A percentile compares a stretch with the other conserved stretches of the same genome.
These are phyloP conservation scores for Ustilago bromivora DNA, from an alignment of 1,284 basidiomycete genomes.

Conservation along the genomic window DNA sequence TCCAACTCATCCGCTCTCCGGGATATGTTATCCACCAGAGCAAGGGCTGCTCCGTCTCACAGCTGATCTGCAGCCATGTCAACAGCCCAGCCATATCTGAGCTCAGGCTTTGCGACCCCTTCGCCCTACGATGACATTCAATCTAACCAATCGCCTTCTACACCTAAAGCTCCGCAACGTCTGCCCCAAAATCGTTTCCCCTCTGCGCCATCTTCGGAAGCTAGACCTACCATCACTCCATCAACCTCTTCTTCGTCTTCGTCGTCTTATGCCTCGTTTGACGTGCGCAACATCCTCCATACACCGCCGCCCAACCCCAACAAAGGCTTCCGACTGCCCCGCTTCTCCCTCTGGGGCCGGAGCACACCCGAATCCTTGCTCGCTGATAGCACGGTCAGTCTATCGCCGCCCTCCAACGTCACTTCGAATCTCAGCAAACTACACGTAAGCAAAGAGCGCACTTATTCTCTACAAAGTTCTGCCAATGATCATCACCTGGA, in stretches of 20 bases:
- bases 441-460: conserved; percentile 5
- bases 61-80: conserved; percentile 17
- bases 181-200: conserved; percentile 18
- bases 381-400: conserved; percentile 4
- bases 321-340: conserved; percentile 29
- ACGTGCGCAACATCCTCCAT: conserved; percentile 7
- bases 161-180: background rate
- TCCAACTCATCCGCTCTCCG: background rate
- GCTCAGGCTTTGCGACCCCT: background rate
- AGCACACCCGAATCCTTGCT: conserved; percentile 20
- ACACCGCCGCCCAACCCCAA: conserved; percentile 15
- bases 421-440: conserved; percentile 14
- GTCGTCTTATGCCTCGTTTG: conserved; percentile 15
- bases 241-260: conserved; percentile 29
- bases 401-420: conserved; percentile 10
- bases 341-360: conserved; percentile 37
- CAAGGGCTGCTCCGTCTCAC: background rate
- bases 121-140: conserved; percentile 8
- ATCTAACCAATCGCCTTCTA: conserved; percentile 18
- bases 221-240: conserved; percentile 15
- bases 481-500: conserved; percentile 9
- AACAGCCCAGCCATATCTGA: background rate
- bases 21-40: background rate
- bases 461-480: conserved; percentile 10
- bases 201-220: background rate